Evolutionary conservation across 495 filamentous ascomycete species (phyloP), one percentile per base, ranked within the genome.

Genomic region (Daldinia caldariorum): DNA sequence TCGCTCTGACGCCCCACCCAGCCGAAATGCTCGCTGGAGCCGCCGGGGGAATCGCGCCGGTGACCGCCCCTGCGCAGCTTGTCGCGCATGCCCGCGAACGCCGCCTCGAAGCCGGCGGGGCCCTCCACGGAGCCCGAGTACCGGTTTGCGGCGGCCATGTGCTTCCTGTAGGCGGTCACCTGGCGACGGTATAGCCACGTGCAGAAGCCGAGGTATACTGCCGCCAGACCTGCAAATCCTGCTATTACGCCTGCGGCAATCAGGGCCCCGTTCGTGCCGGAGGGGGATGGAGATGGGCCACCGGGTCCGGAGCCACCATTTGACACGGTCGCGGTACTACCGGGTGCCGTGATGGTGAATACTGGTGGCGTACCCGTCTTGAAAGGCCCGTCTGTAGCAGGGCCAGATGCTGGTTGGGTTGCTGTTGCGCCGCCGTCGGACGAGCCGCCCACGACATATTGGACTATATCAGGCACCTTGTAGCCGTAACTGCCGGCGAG

Each of bases 201-300:
- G 76, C 90, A 90, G 81, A 91, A 92, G 13, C 88, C 89, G 18
- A 93, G 81, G 71, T 92, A 89, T 8, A 78, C 77, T 2, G 88
- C 85, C 4, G 88, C 73, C 14, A 91, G 65, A 41, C 85, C 84
- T 12, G 88, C 79, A 13, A 88, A 69, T 31, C 86, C 90, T 4
- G 88, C 91, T 58, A 92, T 75, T 34, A 87, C 83, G 22, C 86
- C 88, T 2, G 89, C 88, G 32, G 87, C 84, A 62, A 92, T 89
- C 37, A 90, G 84, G 13, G 82, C 89, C 10, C 85, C 77, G 68
- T 85, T 89, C n/a, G 80, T 76, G 56, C 76, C 74, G 34, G 55
- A 22, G 2, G 55, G 54, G 9, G 45, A n/a, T 31, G 60, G 4
- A 6, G 61, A 66, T 26, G 50, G n/a, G 20, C 49, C 62, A 12